Evolutionary conservation across 2,329 filamentous ascomycete species (phyloP).

Genomic region (Phialophora verrucosa): DNA sequence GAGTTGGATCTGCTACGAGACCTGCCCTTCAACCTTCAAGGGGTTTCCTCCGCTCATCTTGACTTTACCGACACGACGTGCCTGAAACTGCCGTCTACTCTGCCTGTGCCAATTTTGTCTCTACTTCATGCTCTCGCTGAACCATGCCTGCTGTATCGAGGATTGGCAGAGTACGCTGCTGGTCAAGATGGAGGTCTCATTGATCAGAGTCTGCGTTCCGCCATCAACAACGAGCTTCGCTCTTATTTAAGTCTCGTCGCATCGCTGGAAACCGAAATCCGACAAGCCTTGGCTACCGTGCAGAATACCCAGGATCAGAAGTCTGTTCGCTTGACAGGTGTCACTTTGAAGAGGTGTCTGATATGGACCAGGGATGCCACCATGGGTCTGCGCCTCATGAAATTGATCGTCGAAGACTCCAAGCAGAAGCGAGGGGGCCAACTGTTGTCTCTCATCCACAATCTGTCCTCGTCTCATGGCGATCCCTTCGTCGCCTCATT

Average conservation of each 20-base stretch:
- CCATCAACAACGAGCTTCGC: slow-evolving; percentile 80
- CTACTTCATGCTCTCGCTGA: slow-evolving; percentile 89
- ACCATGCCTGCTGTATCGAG: slow-evolving; percentile 87
- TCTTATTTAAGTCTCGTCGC: slow-evolving; percentile 91
- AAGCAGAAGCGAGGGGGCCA: slow-evolving; percentile 82
- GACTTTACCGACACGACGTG: slow-evolving; percentile 72
- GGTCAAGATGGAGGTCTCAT: slow-evolving; percentile 82
- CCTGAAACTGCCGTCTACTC: slow-evolving; percentile 75
- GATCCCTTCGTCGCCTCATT: slow-evolving; percentile 94
- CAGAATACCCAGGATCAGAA: slow-evolving; percentile 67
- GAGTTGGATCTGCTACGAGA: slow-evolving; percentile 75
- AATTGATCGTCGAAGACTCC: slow-evolving; percentile 89
- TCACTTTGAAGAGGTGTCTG: slow-evolving; percentile 92
- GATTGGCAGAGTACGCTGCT: slow-evolving; percentile 80
- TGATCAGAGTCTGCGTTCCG: slow-evolving; percentile 87
- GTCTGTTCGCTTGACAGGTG: slow-evolving; percentile 81
- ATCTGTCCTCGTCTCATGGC: slow-evolving; percentile 89
- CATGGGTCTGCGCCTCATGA: slow-evolving; percentile 92
- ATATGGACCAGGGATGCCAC: slow-evolving; percentile 98
- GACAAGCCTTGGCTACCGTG: slow-evolving; percentile 76
- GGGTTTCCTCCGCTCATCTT: slow-evolving; percentile 83
- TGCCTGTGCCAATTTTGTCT: slow-evolving; percentile 84
- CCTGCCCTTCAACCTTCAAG: slow-evolving; percentile 90
- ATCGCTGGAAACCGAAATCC: slow-evolving; percentile 89
- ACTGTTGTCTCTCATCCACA: slow-evolving; percentile 90